phyloP scores from a whole-genome alignment of 2,329 filamentous ascomycete genomes.

The Pseudocercospora crystallina region DNA sequence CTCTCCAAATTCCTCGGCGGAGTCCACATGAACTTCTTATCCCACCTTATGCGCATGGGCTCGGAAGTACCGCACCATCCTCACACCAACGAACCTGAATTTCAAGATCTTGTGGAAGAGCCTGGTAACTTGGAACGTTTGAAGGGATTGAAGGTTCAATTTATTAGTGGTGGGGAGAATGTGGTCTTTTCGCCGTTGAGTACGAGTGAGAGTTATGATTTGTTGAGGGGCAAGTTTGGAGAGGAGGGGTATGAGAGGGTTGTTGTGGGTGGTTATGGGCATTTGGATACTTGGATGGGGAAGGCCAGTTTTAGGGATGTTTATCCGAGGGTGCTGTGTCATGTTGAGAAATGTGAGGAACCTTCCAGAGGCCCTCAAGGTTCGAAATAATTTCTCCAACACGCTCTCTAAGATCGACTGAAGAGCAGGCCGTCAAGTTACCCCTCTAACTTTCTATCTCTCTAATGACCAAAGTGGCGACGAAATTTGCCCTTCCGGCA shows the following conservation, averaged over 20 bases:
- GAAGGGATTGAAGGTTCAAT: not conserved
- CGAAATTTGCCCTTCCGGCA: too few relatives aligned
- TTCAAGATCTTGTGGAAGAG: not conserved
- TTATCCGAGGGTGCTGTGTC: not conserved
- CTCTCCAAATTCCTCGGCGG: constrained; percentile 63
- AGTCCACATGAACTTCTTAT: constrained; percentile 1
- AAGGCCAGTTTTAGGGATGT: constrained; percentile 1
- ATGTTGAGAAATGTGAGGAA: not conserved
- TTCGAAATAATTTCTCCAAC: too few relatives aligned
- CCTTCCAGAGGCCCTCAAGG: not conserved
- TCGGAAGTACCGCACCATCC: not conserved
- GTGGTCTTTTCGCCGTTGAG: not conserved
- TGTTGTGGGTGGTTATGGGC: not conserved
- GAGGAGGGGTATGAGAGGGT: not conserved
- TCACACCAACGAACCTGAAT: not conserved
- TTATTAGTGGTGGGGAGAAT: not conserved
- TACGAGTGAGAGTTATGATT: constrained; percentile 1
- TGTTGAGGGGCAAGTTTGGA: not conserved
- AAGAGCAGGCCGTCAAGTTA: too few relatives aligned
- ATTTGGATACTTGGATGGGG: constrained; percentile 2
- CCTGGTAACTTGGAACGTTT: not conserved
- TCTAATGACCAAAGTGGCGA: too few relatives aligned
- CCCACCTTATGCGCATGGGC: not conserved
- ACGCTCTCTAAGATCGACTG: too few relatives aligned
- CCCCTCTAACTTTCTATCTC: too few relatives aligned